phyloP scores from a whole-genome alignment of 208 protist species.

The Sergeia podlipaevii region DNA sequence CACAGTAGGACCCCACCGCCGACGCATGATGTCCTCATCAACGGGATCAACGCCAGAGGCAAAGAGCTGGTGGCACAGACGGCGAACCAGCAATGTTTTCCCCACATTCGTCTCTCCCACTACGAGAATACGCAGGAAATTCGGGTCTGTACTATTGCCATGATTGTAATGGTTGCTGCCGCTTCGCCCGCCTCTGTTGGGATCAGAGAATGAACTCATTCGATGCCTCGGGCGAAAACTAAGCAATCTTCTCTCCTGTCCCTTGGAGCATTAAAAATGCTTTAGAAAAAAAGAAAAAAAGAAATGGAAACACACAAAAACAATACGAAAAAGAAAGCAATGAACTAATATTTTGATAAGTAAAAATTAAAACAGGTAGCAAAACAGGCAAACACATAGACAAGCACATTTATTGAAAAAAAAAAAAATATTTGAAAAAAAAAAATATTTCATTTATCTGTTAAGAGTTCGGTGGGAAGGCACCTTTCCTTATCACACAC shows the following conservation, averaged over 20 bases:
- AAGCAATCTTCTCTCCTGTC: background rate
- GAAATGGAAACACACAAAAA: conserved; percentile 1
- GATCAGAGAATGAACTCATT: too few relatives aligned
- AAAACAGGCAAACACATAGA: too few relatives aligned
- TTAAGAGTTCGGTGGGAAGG: too few relatives aligned
- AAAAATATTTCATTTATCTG: background rate
- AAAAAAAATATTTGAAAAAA: background rate
- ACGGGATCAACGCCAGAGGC: background rate
- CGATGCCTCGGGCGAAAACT: background rate
- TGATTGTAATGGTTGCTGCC: too few relatives aligned
- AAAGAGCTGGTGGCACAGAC: conserved; percentile 50
- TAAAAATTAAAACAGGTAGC: too few relatives aligned
- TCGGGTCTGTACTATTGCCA: too few relatives aligned
- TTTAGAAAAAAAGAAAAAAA: background rate
- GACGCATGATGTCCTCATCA: conserved; percentile 18
- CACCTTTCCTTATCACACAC: too few relatives aligned
- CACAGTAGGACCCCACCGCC: conserved; percentile 42
- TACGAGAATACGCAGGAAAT: conserved; percentile 52
- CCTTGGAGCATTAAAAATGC: background rate
- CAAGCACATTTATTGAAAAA: background rate
- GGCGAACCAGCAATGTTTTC: conserved; percentile 76
- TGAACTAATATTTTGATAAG: background rate
- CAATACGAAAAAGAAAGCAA: background rate
- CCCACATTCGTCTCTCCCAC: conserved; percentile 74
- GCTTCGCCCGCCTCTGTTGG: too few relatives aligned